These are phyloP conservation scores for Thermomucor indicae-seudaticae DNA, from an alignment of 371 early-diverging fungal species.

Conservation along the genomic window DNA sequence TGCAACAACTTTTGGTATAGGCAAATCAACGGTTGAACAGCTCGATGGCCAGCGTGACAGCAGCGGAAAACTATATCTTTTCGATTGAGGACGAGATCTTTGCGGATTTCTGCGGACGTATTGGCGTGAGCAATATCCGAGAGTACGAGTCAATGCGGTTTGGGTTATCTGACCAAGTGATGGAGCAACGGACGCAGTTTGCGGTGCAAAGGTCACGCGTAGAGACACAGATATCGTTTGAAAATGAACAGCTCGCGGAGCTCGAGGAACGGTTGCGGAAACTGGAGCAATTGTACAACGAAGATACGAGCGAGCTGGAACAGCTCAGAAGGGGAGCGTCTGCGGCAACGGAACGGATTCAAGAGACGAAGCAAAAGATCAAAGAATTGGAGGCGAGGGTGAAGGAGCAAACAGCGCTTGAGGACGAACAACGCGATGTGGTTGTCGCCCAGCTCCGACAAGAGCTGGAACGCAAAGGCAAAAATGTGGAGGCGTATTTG, in stretches of 20 bases:
- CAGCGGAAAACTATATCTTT: constrained; percentile 50
- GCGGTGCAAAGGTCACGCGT: constrained; percentile 71
- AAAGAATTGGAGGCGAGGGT: constrained; percentile 33
- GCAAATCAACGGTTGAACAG: constrained; percentile 19
- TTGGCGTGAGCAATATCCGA: constrained; percentile 72
- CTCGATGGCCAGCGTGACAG: constrained; percentile 27
- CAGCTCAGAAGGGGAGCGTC: constrained; percentile 30
- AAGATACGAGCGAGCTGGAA: constrained; percentile 27
- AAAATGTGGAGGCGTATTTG: constrained; percentile 61
- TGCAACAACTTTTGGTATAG: neutral
- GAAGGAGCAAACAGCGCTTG: constrained; percentile 27
- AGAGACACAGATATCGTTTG: constrained; percentile 75
- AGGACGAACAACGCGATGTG: constrained; percentile 50
- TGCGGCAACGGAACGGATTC: constrained; percentile 36
- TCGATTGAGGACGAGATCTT: constrained; percentile 74
- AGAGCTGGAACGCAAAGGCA: constrained; percentile 53
- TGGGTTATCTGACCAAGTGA: constrained; percentile 62
- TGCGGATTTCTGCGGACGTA: constrained; percentile 67
- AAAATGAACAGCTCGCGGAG: constrained; percentile 68
- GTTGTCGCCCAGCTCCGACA: constrained; percentile 60
- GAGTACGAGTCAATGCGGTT: constrained; percentile 74
- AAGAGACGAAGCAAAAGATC: constrained; percentile 26
- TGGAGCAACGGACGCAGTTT: constrained; percentile 72
- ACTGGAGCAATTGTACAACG: constrained; percentile 33
- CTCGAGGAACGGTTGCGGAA: constrained; percentile 54